Conservation (phyloP, 73 alveolate genomes). For the Symbiodinium pilosum region DNA sequence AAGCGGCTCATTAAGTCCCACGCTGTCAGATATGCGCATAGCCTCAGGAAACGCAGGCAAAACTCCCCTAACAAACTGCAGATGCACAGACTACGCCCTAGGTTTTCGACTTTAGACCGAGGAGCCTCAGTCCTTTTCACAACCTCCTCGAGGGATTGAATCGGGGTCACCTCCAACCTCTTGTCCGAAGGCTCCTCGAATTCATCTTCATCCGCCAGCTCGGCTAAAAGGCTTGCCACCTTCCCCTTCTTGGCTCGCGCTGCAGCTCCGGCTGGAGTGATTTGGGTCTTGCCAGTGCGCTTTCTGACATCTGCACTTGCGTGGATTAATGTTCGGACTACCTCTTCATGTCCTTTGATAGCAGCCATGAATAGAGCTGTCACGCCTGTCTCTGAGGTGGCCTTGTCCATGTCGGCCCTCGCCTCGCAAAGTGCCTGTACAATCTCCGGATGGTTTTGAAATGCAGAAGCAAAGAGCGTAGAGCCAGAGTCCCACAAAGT, state of each 20-base stretch:
- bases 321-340: not conserved
- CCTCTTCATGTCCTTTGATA: not conserved
- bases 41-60: not conserved
- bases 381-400: not conserved
- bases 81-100: not conserved
- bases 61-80: not conserved
- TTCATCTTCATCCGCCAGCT: not conserved
- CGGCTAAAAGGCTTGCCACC: not conserved
- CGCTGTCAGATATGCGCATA: not conserved
- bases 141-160: not conserved
- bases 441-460: not conserved
- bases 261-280: not conserved
- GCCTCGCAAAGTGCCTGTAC: not conserved
- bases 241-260: not conserved
- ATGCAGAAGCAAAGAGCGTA: not conserved
- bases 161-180: not conserved
- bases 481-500: not conserved
- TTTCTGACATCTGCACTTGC: not conserved
- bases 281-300: not conserved
- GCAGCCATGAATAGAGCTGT: not conserved
- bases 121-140: not conserved
- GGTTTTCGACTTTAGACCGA: not conserved
- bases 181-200: not conserved
- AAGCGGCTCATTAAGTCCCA: not conserved
- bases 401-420: not conserved